These are phyloP conservation scores for Chrysosporium queenslandicum DNA, from an alignment of 2,329 filamentous ascomycete genomes.

Conservation along the genomic window DNA sequence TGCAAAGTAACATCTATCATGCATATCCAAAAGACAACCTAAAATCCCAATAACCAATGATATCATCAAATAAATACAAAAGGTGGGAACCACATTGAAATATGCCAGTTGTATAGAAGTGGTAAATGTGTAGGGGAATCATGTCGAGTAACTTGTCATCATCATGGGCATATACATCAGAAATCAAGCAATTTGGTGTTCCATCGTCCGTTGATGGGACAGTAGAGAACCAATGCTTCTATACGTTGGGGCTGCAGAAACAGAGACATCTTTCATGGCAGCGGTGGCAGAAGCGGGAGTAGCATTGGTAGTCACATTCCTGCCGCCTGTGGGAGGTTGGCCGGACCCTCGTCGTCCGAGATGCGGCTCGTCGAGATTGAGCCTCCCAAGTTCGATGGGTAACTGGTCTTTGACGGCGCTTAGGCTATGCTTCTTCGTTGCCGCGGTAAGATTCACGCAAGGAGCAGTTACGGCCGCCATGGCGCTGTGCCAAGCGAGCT, in stretches of 20 bases:
- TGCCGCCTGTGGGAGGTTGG: background rate
- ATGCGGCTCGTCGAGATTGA: constrained; percentile 13
- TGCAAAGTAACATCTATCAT: too few species aligned
- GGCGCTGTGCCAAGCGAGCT: constrained; percentile 11
- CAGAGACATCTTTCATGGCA: constrained; percentile 18
- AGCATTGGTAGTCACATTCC: background rate
- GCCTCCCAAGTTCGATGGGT: constrained; percentile 15
- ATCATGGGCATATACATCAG: background rate
- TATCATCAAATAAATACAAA: background rate
- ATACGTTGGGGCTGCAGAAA: constrained; percentile 20
- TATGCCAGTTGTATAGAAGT: too few species aligned
- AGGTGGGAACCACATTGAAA: background rate
- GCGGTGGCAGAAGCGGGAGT: background rate
- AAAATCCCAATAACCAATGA: too few species aligned
- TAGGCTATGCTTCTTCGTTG: constrained; percentile 1
- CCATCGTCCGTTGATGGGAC: constrained; percentile 28
- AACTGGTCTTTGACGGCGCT: constrained; percentile 12
- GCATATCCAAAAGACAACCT: too few species aligned
- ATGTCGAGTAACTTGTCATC: too few species aligned
- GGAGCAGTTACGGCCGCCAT: constrained; percentile 4
- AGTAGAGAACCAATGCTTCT: constrained; percentile 23
- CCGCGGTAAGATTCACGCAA: background rate
- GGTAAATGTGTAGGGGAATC: too few species aligned
- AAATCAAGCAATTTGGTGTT: constrained; percentile 32
- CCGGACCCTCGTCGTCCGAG: background rate